Evolutionary conservation across 176 grass and related monocot genomes (phyloP).

Genomic region (Neostapfia colusana): DNA sequence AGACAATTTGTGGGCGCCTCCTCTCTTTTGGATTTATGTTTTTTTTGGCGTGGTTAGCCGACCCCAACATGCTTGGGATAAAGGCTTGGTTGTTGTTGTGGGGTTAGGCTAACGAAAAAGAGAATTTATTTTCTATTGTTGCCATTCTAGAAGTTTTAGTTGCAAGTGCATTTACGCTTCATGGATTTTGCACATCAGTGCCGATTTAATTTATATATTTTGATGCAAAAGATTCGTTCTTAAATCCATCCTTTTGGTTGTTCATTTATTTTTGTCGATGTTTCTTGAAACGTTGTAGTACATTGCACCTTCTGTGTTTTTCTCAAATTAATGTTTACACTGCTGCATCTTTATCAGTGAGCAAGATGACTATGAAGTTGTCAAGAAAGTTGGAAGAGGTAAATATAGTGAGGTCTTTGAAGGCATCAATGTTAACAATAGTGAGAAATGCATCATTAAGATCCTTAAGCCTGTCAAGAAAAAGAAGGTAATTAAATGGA

Average conservation of each 20-base stretch:
- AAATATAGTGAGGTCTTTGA: constrained; percentile 99
- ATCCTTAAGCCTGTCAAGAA: constrained; percentile 99
- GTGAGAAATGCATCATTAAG: constrained; percentile 93
- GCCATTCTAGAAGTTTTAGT: neutral
- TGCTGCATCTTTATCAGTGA: constrained; percentile 59
- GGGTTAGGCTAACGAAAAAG: neutral
- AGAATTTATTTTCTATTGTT: neutral
- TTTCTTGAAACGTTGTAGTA: neutral
- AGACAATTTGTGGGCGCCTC: neutral
- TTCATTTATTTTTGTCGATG: neutral
- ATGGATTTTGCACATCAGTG: constrained; percentile 1
- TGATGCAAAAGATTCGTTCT: neutral
- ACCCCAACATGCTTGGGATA: too few relatives aligned
- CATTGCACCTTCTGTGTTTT: neutral
- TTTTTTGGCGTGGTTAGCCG: too few relatives aligned
- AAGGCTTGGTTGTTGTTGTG: too few relatives aligned
- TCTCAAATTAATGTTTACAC: constrained; percentile 7
- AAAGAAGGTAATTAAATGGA: constrained; percentile 84
- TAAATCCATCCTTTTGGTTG: constrained; percentile 3
- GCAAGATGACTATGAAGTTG: constrained; percentile 95
- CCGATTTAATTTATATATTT: neutral
- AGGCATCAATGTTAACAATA: constrained; percentile 87
- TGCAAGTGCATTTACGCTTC: too few relatives aligned
- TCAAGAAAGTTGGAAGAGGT: constrained; percentile 93
- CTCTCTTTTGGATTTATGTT: neutral